Evolutionary conservation across 1,139 yeast species (phyloP), one percentile per base, ranked within the genome.

Genomic region (Komagataea norvegica): DNA sequence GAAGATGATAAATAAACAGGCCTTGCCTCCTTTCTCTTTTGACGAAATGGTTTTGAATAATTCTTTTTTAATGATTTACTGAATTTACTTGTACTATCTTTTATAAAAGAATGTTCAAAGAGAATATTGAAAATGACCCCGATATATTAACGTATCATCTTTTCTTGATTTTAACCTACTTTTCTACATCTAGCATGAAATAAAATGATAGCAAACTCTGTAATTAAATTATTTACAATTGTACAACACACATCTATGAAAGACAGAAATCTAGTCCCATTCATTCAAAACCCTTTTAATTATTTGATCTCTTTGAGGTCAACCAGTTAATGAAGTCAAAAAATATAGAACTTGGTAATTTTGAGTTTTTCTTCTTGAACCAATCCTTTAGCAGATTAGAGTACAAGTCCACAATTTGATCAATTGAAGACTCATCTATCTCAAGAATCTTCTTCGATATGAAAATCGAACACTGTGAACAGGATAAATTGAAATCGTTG

Each of bases 251-350:
- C n/a, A n/a, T n/a, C n/a, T n/a, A 21, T n/a, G n/a, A n/a, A n/a
- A n/a, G n/a, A n/a, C n/a, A n/a, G n/a, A n/a, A n/a, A n/a, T n/a
- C n/a, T n/a, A n/a, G n/a, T n/a, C n/a, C n/a, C n/a, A n/a, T n/a
- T 15, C 9, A 21, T 14, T 14, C 18, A 25, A 11, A 4, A 8
- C 2, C 6, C 8, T 11, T 13, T 14, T 31, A 14, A 23, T 18
- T 36, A 10, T 28, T 37, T 8, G 42, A 28, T 40, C 51, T 61
- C 39, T 56, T 72, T 6, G 81, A 64, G 41, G 72, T 72, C 36
- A 85, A 56, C 93, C 94, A 88, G 60, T 87, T 87, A 54, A 84
- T 71, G 45, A 87, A 77, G 51, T 88, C 96, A 49, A 78, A 72
- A 59, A 85, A 86, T 53, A 86, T 57, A 11, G 76, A 69, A 3